phyloP scores from a whole-genome alignment of 805 yeast species.

The Candida piceae region DNA sequence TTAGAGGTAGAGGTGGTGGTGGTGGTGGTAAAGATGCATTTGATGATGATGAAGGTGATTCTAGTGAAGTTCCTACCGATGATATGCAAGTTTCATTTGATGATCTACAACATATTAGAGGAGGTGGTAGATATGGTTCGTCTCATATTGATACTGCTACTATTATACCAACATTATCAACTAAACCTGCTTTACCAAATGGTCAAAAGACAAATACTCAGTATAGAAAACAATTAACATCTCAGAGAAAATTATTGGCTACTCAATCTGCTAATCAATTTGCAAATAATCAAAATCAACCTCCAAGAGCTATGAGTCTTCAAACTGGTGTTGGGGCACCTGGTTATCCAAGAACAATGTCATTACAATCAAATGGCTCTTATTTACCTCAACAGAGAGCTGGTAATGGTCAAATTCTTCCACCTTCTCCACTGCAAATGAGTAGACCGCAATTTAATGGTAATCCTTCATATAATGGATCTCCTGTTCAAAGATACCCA shows the following conservation, averaged over 20 bases:
- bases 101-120: slow-evolving; percentile 59
- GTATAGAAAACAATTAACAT: slow-evolving; percentile 66
- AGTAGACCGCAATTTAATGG: slow-evolving; percentile 43
- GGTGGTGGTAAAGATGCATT: slow-evolving; percentile 26
- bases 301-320: slow-evolving; percentile 34
- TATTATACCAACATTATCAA: slow-evolving; percentile 63
- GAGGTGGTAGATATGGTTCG: slow-evolving; percentile 62
- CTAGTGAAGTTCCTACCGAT: slow-evolving; percentile 27
- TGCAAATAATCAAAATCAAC: slow-evolving; percentile 25
- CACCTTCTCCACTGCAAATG: too few species aligned
- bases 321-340: slow-evolving; percentile 10
- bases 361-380: slow-evolving; percentile 18
- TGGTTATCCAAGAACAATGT: slow-evolving; percentile 25
- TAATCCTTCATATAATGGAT: slow-evolving; percentile 7
- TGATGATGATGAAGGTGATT: slow-evolving; percentile 23
- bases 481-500: too few species aligned
- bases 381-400: neutral
- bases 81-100: slow-evolving; percentile 51
- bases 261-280: slow-evolving; percentile 24
- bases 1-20: slow-evolving; percentile 22
- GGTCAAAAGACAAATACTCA: slow-evolving; percentile 45
- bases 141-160: slow-evolving; percentile 57
- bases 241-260: slow-evolving; percentile 55
- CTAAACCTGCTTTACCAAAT: slow-evolving; percentile 25
- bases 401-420: too few species aligned